Base-by-base conservation (phyloP, 2,329 filamentous ascomycete genomes). In the Trichoderma sp. region DNA sequence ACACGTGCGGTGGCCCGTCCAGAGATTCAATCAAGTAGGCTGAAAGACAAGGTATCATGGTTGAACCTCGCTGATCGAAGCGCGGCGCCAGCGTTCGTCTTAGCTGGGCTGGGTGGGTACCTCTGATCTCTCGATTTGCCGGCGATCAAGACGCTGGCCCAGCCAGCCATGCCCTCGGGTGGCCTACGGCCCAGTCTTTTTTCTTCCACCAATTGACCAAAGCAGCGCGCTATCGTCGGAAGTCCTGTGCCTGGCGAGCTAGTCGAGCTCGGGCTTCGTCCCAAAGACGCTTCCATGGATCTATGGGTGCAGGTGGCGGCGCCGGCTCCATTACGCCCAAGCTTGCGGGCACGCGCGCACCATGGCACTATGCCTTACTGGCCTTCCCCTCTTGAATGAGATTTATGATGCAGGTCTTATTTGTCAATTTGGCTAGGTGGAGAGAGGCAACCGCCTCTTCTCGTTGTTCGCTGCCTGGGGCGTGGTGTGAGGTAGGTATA, bases 91-190 rank as follows among this genome's bases (percentile, higher is more conserved):
- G 35, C 62, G 52, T 65, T 65, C 37, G 27, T 14, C 19, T 37
- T 24, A 56, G 53, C 24, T 33, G 33, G 52, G 27, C 43, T 65
- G 52, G 19, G 62, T 57, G 52, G 62, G 43, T 43, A 43, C 62
- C 21, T 47, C 27, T 65, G 62, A 65, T 65, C 62, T 65, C 52
- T 56, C 13, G 52, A 65, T 57, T 21, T 65, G 52, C 62, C 52
- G 52, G 62, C 62, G 62, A 65, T 65, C 62, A 43, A 52, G 56
- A 37, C 19, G 24, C 52, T 37, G 33, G 21, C 11, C 52, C 62
- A 56, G 21, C n/a, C 47, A 47, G 52, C 52, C 52, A 16, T 47
- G 27, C 33, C 33, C 55, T 65, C 62, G 27, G 52, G 33, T 35
- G 19, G 52, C 11, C 8, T 43, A 13, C 56, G 16, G 24, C 24